A percentile compares a stretch with the other conserved stretches of the same genome.
Conservation (phyloP, 1,284 basidiomycete species). For the Tremellales sp. region DNA sequence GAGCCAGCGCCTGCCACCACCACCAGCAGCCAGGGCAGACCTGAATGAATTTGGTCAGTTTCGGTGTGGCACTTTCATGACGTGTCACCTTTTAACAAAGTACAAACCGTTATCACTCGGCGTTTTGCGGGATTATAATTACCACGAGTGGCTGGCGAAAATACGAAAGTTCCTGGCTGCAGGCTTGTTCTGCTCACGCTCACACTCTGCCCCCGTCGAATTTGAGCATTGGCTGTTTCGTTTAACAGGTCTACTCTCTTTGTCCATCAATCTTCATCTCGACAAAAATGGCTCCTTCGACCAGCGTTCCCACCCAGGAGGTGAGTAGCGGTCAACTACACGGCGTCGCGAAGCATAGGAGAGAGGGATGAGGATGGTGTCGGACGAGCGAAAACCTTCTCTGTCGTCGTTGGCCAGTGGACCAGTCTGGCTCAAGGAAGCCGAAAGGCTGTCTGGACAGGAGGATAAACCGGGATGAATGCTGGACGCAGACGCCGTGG, state of each 20-base stretch:
- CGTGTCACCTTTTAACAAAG: constrained; percentile 8
- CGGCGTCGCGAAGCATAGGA: not conserved
- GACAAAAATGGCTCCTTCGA: constrained; percentile 43
- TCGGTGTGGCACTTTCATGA: constrained; percentile 18
- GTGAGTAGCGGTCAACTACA: constrained; percentile 31
- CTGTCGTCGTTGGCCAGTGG: not conserved
- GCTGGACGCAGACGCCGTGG: too few species aligned
- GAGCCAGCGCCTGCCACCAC: not conserved
- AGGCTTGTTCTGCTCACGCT: too few species aligned
- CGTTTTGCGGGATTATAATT: constrained; percentile 12
- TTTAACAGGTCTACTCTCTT: constrained; percentile 24
- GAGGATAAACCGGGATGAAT: not conserved
- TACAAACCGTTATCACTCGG: constrained; percentile 5
- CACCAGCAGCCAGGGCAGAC: too few species aligned
- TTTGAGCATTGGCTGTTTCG: constrained; percentile 6
- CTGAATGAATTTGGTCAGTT: constrained; percentile 2
- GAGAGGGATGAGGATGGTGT: too few species aligned
- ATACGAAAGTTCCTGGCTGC: not conserved
- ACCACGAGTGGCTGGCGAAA: not conserved
- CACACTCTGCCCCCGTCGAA: not conserved
- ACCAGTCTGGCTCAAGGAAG: not conserved
- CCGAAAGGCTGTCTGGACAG: not conserved
- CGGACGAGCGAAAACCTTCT: too few species aligned
- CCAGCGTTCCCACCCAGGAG: constrained; percentile 42
- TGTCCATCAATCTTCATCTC: constrained; percentile 1